Evolutionary conservation across 805 yeast genomes (phyloP), one percentile per base, ranked within the genome.

Genomic region (Suhomyces sp.): DNA sequence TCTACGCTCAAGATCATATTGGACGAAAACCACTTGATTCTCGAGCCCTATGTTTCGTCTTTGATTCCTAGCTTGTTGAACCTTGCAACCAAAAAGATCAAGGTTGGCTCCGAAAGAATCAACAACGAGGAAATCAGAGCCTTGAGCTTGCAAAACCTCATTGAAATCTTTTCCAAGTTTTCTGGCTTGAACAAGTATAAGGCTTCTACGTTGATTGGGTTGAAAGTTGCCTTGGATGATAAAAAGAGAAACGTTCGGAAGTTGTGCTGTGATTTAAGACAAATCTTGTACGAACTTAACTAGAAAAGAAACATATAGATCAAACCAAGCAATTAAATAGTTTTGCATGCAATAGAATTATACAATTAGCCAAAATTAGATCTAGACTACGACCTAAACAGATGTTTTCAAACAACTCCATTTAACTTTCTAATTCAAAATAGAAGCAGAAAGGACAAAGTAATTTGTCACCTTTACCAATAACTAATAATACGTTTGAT

Each of bases 221-320:
- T 88, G 45, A 73, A 71, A 1, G 65, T 62, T 1, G 84, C 80
- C 0, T 72, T 94, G 57, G 94, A 87, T 59, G 97, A 93, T 66
- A 78, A 77, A 47, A 86, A 78, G 63, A 80, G 99, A 67, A 71
- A 69, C 2, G 89, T 93, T 1, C 81, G 99, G 63, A 86, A 84
- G 64, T 77, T 82, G 49, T 87, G 93, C 6, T 85, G 88, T 50
- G 90, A 87, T 59, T 83, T 93, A 51, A 81, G 97, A 63, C 97
- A 93, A 36, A 26, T 41, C 5, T 49, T 53, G 46, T 53, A 53
- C 27, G 55, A 53, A 36, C 35, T 29, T 4, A 29, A 29, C 33
- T 29, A 29, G 13, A 29, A 9, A n/a, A n/a, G n/a, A n/a, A 29
- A 19, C 19, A 19, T 19, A 19, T 2, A 19, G 19, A 3, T 19